Conservation (phyloP, 2,329 filamentous ascomycete species). For the Talaromyces islandicus region DNA sequence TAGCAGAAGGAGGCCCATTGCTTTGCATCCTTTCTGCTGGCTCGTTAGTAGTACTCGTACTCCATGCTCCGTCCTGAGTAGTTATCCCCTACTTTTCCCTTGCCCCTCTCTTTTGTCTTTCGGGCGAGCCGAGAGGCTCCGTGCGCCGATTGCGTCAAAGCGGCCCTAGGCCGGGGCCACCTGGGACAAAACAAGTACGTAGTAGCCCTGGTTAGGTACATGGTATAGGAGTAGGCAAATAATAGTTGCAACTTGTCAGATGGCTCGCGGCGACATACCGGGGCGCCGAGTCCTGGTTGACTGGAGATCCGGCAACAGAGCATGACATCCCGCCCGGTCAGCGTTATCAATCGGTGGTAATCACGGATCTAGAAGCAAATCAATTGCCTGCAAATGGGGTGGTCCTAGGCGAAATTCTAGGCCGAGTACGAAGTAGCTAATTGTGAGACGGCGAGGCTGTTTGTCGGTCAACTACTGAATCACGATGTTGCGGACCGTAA, state of each 20-base stretch:
- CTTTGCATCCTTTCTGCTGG: neutral
- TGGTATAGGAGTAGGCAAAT: neutral
- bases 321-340: neutral
- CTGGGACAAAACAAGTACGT: neutral
- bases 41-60: neutral
- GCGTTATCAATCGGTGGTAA: neutral
- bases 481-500: too few species aligned
- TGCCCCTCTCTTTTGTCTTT: neutral
- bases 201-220: neutral
- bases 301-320: neutral
- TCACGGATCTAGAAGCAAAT: neutral
- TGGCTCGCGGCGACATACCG: neutral
- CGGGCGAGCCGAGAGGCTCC: neutral
- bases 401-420: too few species aligned
- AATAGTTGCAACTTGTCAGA: neutral
- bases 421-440: too few species aligned
- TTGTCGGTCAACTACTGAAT: too few species aligned
- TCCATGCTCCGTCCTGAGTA: too few species aligned
- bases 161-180: neutral
- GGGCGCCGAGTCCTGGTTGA: neutral
- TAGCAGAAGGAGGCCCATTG: neutral
- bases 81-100: neutral
- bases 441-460: too few species aligned
- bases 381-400: too few species aligned
- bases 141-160: neutral